Percentiles rank a stretch among this genome's conserved stretches.
These are phyloP conservation scores for Colletotrichum horii DNA, from an alignment of 2,329 filamentous ascomycete genomes.

Conservation along the genomic window DNA sequence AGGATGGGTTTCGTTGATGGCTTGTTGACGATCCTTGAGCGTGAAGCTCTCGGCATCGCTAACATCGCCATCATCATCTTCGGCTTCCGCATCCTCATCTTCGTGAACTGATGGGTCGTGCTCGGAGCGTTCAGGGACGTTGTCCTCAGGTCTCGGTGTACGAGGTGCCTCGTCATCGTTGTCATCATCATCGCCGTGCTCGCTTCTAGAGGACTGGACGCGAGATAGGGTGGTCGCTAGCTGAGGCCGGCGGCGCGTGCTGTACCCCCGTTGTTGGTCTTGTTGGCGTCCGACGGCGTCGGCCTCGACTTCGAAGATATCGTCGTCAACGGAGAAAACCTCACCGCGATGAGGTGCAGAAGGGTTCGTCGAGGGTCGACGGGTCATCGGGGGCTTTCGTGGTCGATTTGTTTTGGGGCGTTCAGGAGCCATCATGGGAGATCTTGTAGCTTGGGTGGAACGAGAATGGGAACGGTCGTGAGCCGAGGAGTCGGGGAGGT, in stretches of 20 bases:
- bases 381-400: constrained; percentile 75
- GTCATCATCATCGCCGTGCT: constrained; percentile 27
- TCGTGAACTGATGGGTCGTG: constrained; percentile 37
- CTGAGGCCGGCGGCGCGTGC: constrained; percentile 38
- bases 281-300: constrained; percentile 58
- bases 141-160: constrained; percentile 13
- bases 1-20: constrained; percentile 98
- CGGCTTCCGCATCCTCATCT: constrained; percentile 51
- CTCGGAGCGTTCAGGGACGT: constrained; percentile 30
- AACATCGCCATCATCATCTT: constrained; percentile 71
- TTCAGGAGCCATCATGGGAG: constrained; percentile 52
- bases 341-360: constrained; percentile 80
- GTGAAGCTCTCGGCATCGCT: constrained; percentile 98
- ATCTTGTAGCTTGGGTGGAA: constrained; percentile 40
- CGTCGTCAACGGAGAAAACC: constrained; percentile 91
- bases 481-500: constrained; percentile 38
- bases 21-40: constrained; percentile 92
- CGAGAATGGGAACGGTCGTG: constrained; percentile 45
- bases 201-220: constrained; percentile 44
- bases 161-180: constrained; percentile 12
- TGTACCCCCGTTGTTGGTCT: constrained; percentile 30
- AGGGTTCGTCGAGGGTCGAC: constrained; percentile 75
- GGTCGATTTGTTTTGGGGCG: constrained; percentile 57
- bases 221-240: constrained; percentile 41
- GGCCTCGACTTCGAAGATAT: constrained; percentile 77